Evolutionary conservation across 257 asterid genomes (phyloP), one percentile per base, ranked within the genome.

Genomic region (Coffea canephora): DNA sequence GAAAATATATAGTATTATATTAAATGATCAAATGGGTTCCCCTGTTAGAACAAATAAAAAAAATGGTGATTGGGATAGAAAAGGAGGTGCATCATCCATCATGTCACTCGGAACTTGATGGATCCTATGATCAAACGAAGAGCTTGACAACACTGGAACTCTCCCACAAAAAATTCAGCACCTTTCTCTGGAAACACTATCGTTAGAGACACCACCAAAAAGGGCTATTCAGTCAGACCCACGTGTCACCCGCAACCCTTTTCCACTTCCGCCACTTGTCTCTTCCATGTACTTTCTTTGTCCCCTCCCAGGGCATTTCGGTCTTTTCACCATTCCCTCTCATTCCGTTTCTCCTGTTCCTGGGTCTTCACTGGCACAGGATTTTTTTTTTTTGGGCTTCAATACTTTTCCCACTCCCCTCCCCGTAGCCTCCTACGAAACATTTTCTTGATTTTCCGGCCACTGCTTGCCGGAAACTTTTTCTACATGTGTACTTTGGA

Each of bases 191-290:
- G 68, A 78, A 66, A 81, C 87, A n/a, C 77, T 39, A 83, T 75
- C 76, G 81, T 75, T 71, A 80, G 81, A 77, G 87, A 86, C 87
- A 83, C 85, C 79, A 87, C 86, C 82, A 73, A 84, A 84, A 88
- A 87, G 87, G 82, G 80, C 87, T 83, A 82, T 88, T 87, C 87
- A 83, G 68, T 75, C 88, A 77, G 79, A 79, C 88, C 94, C 90
- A 94, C 95, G 97, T 89, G 96, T 91, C 94, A 66, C 59, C 85
- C 78, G 59, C 68, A 43, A 31, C 68, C 79, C 87, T 59, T 85
- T 74, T 80, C 34, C 77, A 12, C 71, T 69, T 75, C 86, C 82
- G 93, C 92, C 96, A 90, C 97, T 82, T 93, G 97, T 89, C 90
- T 86, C 76, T 69, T 43, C 86, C 83, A 74, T 69, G 78, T 81